These are phyloP conservation scores for Epichloe aotearoae DNA, from an alignment of 2,329 filamentous ascomycete genomes.

Conservation along the genomic window DNA sequence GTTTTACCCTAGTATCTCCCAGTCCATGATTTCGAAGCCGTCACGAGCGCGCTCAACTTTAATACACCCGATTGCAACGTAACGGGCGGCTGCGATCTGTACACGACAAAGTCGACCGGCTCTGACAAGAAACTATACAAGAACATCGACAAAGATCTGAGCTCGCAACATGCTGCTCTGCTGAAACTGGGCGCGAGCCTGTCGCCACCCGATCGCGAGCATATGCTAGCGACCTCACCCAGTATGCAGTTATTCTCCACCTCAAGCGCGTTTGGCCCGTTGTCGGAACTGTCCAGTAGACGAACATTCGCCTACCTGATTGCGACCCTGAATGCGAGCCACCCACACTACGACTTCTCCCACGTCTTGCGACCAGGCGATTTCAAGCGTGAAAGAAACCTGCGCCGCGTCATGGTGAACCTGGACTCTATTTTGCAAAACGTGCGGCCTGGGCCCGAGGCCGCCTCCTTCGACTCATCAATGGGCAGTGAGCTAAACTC, in stretches of 20 bases:
- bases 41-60: conserved; percentile 89
- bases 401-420: conserved; percentile 71
- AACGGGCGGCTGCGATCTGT: conserved; percentile 86
- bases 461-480: conserved; percentile 28
- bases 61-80: conserved; percentile 87
- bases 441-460: conserved; percentile 53
- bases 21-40: conserved; percentile 77
- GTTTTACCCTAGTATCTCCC: conserved; percentile 61
- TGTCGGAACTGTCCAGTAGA: conserved; percentile 78
- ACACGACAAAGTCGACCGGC: conserved; percentile 92
- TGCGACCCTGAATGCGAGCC: conserved; percentile 88
- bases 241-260: conserved; percentile 50
- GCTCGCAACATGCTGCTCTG: conserved; percentile 80
- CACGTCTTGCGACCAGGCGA: conserved; percentile 79
- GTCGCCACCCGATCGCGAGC: conserved; percentile 65
- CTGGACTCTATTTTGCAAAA: conserved; percentile 82
- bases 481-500: conserved; percentile 36
- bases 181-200: conserved; percentile 76
- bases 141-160: conserved; percentile 81
- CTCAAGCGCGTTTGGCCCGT: conserved; percentile 80
- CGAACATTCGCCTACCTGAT: conserved; percentile 94
- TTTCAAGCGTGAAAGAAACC: conserved; percentile 71
- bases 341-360: conserved; percentile 88
- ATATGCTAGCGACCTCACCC: conserved; percentile 55
- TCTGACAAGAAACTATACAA: conserved; percentile 96